Evolutionary conservation across 2,329 filamentous ascomycete species (phyloP).

Genomic region (Tolypocladium guangdongense): DNA sequence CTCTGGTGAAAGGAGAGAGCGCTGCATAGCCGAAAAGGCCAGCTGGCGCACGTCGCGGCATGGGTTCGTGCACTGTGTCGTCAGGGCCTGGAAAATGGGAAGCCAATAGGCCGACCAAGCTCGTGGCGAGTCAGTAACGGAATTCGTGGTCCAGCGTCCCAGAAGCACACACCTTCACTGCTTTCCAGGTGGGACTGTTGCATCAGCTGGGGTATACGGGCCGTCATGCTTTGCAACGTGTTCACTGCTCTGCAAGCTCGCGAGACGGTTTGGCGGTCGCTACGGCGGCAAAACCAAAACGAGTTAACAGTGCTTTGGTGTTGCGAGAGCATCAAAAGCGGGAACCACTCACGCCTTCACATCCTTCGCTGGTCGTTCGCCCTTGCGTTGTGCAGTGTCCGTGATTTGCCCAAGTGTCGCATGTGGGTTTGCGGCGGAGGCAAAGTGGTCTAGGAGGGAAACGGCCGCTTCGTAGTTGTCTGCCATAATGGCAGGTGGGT

Average conservation of each 20-base stretch:
- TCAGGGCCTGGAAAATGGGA: slow-evolving; percentile 82
- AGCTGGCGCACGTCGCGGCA: slow-evolving; percentile 87
- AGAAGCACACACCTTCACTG: slow-evolving; percentile 52
- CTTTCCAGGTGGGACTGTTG: slow-evolving; percentile 86
- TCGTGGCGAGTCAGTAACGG: slow-evolving; percentile 17
- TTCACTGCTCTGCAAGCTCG: slow-evolving; percentile 73
- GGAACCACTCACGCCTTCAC: slow-evolving; percentile 13
- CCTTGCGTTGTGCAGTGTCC: slow-evolving; percentile 36
- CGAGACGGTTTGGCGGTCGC: slow-evolving; percentile 45
- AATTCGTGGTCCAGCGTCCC: background rate
- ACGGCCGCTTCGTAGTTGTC: slow-evolving; percentile 94
- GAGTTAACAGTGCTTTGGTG: background rate
- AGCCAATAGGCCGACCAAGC: slow-evolving; percentile 98
- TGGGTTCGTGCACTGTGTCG: slow-evolving; percentile 84
- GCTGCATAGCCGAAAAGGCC: slow-evolving; percentile 76
- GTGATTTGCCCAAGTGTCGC: slow-evolving; percentile 58
- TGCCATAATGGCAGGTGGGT: slow-evolving; percentile 75
- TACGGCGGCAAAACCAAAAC: slow-evolving; percentile 4
- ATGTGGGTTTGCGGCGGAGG: slow-evolving; percentile 67
- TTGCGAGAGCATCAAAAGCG: background rate
- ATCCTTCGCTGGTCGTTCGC: slow-evolving; percentile 13
- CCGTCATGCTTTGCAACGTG: slow-evolving; percentile 72
- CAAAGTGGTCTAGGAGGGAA: slow-evolving; percentile 77
- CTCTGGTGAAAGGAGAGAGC: slow-evolving; percentile 74
- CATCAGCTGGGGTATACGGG: slow-evolving; percentile 75